phyloP scores from a whole-genome alignment of 768 basidiomycete genomes.

The Lactarius hengduanensis region DNA sequence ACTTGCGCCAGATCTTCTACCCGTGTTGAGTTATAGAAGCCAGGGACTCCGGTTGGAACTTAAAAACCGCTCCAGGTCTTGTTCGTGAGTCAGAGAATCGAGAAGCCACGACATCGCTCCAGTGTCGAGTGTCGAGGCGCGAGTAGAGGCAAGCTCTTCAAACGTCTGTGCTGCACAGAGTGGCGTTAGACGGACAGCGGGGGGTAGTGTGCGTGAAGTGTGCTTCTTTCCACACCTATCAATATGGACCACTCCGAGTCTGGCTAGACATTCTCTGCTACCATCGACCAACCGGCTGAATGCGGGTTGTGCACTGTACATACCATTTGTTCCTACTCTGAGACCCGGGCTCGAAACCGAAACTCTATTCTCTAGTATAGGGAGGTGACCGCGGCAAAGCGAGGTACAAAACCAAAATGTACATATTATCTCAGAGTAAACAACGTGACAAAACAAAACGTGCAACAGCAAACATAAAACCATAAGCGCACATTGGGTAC shows the following conservation, averaged over 20 bases:
- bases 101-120: constrained; percentile 4
- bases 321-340: background rate
- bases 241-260: background rate
- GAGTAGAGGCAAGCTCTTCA: background rate
- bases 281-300: background rate
- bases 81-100: constrained; percentile 1
- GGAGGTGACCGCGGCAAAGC: background rate
- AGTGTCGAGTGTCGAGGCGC: background rate
- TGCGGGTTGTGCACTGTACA: background rate
- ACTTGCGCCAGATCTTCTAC: constrained; percentile 7
- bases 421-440: background rate
- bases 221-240: no score
- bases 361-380: background rate
- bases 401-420: background rate
- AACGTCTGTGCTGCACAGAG: background rate
- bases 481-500: background rate
- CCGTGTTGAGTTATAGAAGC: constrained; percentile 7
- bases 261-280: background rate
- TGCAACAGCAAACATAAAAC: background rate
- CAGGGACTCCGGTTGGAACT: background rate
- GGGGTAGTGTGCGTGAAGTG: no score
- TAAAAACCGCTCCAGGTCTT: constrained; percentile 13
- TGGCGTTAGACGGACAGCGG: background rate
- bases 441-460: no score
- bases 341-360: no score